phyloP scores from a whole-genome alignment of 306 rosid species.

The Benincasa hispida region DNA sequence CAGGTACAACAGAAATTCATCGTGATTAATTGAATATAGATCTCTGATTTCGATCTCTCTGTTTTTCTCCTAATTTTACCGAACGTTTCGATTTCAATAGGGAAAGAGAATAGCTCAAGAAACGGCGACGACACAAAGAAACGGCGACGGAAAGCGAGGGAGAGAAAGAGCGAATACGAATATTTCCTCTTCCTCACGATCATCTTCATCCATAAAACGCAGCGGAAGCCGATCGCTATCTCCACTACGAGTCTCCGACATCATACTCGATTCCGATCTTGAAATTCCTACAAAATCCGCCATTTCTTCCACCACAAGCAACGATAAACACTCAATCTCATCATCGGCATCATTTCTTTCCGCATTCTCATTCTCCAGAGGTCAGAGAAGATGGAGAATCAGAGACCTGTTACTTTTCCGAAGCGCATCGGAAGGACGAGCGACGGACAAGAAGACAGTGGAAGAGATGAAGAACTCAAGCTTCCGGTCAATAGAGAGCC shows the following conservation, averaged over 20 bases:
- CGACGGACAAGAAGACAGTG: slow-evolving; percentile 31
- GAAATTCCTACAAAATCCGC: slow-evolving; percentile 14
- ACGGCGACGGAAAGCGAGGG: slow-evolving; percentile 21
- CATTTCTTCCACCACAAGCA: slow-evolving; percentile 27
- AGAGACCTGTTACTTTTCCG: slow-evolving; percentile 65
- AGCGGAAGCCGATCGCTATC: slow-evolving; percentile 67
- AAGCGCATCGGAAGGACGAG: slow-evolving; percentile 83
- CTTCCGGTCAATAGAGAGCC: slow-evolving; percentile 60
- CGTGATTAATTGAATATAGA: neutral
- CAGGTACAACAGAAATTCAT: neutral
- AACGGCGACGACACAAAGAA: slow-evolving; percentile 18
- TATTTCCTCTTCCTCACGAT: neutral
- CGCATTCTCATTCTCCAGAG: slow-evolving; percentile 49
- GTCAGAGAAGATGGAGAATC: slow-evolving; percentile 55
- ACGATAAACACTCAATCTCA: slow-evolving; percentile 11
- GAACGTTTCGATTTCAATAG: slow-evolving; percentile 3
- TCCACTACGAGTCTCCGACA: slow-evolving; percentile 61
- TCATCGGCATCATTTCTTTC: slow-evolving; percentile 37
- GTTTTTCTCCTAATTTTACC: neutral
- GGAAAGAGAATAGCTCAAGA: slow-evolving; percentile 30
- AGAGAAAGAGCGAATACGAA: slow-evolving; percentile 20
- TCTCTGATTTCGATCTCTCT: neutral
- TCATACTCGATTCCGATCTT: slow-evolving; percentile 19
- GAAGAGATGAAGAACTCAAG: slow-evolving; percentile 54
- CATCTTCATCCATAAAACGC: slow-evolving; percentile 8